Evolutionary conservation across 495 filamentous ascomycete genomes (phyloP), one percentile per base, ranked within the genome.

Genomic region (Penicillium cosmopolitanum): DNA sequence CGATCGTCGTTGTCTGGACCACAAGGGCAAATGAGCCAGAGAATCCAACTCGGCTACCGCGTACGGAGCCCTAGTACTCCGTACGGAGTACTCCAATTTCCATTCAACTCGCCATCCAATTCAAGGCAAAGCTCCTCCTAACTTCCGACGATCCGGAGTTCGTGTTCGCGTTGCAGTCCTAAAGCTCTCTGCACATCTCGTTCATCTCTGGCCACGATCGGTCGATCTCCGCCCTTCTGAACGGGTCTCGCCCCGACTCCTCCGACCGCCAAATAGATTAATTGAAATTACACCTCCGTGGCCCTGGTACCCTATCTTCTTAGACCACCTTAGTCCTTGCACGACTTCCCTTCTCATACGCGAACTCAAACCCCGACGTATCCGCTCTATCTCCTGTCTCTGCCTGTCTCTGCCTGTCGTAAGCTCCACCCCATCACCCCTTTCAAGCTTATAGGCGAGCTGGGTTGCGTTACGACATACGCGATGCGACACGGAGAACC

Each of bases 261-360:
- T 19, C 42, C 42, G 42, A 46, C 42, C 28, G 42, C 42, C 42
- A 46, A 46, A 46, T 46, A 46, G 42, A 46, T 46, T 46, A 46
- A 46, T 46, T 16, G 18, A 46, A 46, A 46, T 46, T 46, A 19
- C 42, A 13, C 16, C 16, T 9, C 42, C 42, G 12, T 19, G 9
- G 15, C 42, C 16, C 7, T 21, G 42, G 42, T 46, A 21, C 42
- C 42, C 42, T 46, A 46, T n/a, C 12, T 19, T 19, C 42, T 13
- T 19, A 46, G 42, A 21, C 16, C 42, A 16, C 42, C 42, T 16
- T 21, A 46, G n/a, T 19, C 5, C 9, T 46, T 18, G 42, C 42
- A 5, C 42, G 16, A 46, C 42, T 19, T 21, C 42, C 42, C 16
- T 31, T 31, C 28, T 31, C 28, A 31, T 31, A 31, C 28, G 28